Conservation (phyloP, 306 rosid genomes). For the Carpinus viminea region DNA sequence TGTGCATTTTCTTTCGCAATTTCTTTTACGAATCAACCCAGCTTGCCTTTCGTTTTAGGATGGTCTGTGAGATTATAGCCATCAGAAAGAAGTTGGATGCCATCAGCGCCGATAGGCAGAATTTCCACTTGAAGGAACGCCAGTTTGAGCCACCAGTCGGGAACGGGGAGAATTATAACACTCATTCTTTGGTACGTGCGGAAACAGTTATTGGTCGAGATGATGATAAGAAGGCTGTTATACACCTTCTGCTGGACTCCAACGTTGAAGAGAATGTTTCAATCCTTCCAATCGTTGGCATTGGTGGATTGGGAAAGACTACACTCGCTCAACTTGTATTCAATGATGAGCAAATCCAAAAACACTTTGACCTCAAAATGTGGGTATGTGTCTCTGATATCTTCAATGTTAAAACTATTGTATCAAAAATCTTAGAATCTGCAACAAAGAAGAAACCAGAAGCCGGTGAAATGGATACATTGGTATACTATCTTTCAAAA, state of each 20-base stretch:
- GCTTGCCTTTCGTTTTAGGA: not conserved
- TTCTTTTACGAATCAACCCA: no score
- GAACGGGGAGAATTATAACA: not conserved
- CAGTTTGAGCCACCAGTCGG: no score
- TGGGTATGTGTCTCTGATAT: not conserved
- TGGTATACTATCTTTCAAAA: not conserved
- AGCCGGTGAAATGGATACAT: not conserved
- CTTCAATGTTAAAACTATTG: not conserved
- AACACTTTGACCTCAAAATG: not conserved
- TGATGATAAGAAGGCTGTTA: not conserved
- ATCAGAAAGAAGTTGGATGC: not conserved
- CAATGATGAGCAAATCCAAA: not conserved
- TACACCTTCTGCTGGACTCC: not conserved
- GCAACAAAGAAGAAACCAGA: no score
- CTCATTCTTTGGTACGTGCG: not conserved
- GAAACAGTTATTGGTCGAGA: slow-evolving; percentile 17
- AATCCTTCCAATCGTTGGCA: slow-evolving; percentile 17
- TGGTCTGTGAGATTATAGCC: not conserved
- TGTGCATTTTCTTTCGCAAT: not conserved
- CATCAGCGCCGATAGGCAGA: not conserved
- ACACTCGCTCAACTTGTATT: slow-evolving; percentile 7
- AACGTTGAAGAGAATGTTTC: not conserved
- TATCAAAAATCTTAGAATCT: not conserved
- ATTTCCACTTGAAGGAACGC: not conserved
- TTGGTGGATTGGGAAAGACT: slow-evolving; percentile 28